Percentiles rank a stretch among this genome's conserved stretches.
Conservation (phyloP, 164 flowering plant genomes). For the Hamamelis virginiana region DNA sequence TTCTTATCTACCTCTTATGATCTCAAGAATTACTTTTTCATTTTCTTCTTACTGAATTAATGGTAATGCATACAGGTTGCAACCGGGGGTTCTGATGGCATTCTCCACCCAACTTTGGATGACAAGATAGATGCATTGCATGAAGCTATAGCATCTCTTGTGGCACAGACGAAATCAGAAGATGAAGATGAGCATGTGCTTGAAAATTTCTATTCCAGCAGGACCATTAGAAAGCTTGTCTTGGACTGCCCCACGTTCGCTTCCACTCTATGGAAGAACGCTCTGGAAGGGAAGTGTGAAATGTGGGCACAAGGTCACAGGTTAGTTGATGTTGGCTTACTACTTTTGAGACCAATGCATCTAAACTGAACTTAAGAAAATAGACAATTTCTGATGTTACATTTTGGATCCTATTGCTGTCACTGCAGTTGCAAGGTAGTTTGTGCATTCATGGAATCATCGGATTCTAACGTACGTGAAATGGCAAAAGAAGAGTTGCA, state of each 20-base stretch:
- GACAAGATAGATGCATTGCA: slow-evolving; percentile 60
- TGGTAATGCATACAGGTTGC: slow-evolving; percentile 53
- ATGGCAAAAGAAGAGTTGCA: slow-evolving; percentile 57
- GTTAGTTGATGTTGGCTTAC: slow-evolving; percentile 30
- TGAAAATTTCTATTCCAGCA: slow-evolving; percentile 89
- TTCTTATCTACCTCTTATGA: too few relatives aligned
- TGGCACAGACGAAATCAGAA: slow-evolving; percentile 58
- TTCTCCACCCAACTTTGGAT: slow-evolving; percentile 54
- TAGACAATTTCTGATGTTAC: slow-evolving; percentile 1
- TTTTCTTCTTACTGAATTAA: background rate
- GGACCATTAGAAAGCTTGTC: slow-evolving; percentile 75
- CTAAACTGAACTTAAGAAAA: background rate
- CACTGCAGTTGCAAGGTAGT: slow-evolving; percentile 71
- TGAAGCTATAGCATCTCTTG: slow-evolving; percentile 66
- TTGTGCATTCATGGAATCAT: slow-evolving; percentile 66
- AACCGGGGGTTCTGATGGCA: slow-evolving; percentile 68
- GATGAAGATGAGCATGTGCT: slow-evolving; percentile 73
- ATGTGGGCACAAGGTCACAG: slow-evolving; percentile 91
- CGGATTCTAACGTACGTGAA: slow-evolving; percentile 40
- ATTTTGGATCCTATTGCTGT: slow-evolving; percentile 8
- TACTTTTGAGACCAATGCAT: background rate
- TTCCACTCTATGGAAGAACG: slow-evolving; percentile 61
- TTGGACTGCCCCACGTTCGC: slow-evolving; percentile 85
- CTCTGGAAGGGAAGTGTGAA: slow-evolving; percentile 66
- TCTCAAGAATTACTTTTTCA: too few relatives aligned